phyloP scores from a whole-genome alignment of 108 stramenopile genomes.

The Hondaea fermentalgiana region DNA sequence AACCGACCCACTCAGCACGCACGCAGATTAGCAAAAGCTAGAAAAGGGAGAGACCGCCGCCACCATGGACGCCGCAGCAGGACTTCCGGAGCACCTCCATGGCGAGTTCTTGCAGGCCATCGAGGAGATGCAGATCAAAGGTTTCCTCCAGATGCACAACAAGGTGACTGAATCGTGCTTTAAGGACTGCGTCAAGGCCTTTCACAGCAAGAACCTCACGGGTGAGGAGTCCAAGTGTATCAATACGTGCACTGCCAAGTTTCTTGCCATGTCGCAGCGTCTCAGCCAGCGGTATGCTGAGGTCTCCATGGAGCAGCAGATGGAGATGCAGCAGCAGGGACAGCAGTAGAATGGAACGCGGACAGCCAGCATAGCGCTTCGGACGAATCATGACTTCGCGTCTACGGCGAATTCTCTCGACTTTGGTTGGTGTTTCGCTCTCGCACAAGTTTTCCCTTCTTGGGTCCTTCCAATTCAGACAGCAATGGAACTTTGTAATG shows the following conservation, averaged over 20 bases:
- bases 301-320: slow-evolving; percentile 2
- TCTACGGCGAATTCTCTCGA: neutral
- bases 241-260: neutral
- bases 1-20: too few relatives aligned
- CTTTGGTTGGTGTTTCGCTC: too few relatives aligned
- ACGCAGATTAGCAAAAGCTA: neutral
- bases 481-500: too few relatives aligned
- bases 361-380: neutral
- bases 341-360: neutral
- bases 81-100: slow-evolving; percentile 4
- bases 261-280: slow-evolving; percentile 2
- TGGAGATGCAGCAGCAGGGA: slow-evolving; percentile 5
- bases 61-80: neutral
- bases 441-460: too few relatives aligned
- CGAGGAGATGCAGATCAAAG: slow-evolving; percentile 5
- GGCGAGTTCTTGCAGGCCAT: neutral
- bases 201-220: slow-evolving; percentile 16
- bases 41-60: neutral
- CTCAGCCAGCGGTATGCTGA: neutral
- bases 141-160: neutral
- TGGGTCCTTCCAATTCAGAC: too few relatives aligned
- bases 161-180: neutral
- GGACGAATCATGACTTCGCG: neutral
- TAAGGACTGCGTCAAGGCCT: slow-evolving; percentile 14
- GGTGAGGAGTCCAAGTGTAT: slow-evolving; percentile 6